Percentiles rank a stretch among this genome's conserved stretches.
Conservation (phyloP, 2,329 filamentous ascomycete species). For the Fusarium sacchari region DNA sequence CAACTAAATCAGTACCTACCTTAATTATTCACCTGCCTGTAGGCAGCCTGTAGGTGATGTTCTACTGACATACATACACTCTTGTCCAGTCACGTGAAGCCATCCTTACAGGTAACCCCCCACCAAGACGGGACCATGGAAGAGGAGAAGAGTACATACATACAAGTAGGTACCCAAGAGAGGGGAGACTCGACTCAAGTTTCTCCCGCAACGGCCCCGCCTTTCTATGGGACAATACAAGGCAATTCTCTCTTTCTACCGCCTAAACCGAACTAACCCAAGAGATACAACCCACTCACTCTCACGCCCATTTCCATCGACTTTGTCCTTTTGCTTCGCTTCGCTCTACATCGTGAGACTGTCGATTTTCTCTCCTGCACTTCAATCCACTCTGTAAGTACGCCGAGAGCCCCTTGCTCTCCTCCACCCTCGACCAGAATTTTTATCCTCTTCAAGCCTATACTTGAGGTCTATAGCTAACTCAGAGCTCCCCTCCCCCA, state of each 20-base stretch:
- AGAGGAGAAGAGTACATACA: slow-evolving; percentile 30
- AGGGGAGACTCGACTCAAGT: slow-evolving; percentile 42
- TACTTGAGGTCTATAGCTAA: slow-evolving; percentile 37
- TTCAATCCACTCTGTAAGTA: slow-evolving; percentile 34
- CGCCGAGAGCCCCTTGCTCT: neutral
- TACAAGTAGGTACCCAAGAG: neutral
- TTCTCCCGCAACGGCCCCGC: slow-evolving; percentile 47
- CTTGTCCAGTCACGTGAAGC: slow-evolving; percentile 45
- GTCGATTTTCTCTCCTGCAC: slow-evolving; percentile 19
- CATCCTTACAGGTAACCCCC: slow-evolving; percentile 47
- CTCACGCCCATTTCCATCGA: slow-evolving; percentile 34
- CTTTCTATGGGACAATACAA: slow-evolving; percentile 36
- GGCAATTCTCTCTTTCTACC: slow-evolving; percentile 29
- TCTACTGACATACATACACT: slow-evolving; percentile 37
- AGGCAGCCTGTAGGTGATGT: neutral
- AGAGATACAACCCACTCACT: slow-evolving; percentile 32
- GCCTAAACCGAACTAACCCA: slow-evolving; percentile 31
- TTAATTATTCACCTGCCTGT: neutral
- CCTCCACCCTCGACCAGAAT: neutral
- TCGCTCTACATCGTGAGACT: slow-evolving; percentile 37
- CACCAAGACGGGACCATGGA: slow-evolving; percentile 28
- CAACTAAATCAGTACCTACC: neutral
- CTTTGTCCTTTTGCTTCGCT: slow-evolving; percentile 36
- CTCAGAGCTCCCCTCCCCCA: slow-evolving; percentile 37
- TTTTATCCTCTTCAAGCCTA: neutral